Base-by-base conservation (phyloP, 495 filamentous ascomycete genomes). In the Trichoderma asperelloides region DNA sequence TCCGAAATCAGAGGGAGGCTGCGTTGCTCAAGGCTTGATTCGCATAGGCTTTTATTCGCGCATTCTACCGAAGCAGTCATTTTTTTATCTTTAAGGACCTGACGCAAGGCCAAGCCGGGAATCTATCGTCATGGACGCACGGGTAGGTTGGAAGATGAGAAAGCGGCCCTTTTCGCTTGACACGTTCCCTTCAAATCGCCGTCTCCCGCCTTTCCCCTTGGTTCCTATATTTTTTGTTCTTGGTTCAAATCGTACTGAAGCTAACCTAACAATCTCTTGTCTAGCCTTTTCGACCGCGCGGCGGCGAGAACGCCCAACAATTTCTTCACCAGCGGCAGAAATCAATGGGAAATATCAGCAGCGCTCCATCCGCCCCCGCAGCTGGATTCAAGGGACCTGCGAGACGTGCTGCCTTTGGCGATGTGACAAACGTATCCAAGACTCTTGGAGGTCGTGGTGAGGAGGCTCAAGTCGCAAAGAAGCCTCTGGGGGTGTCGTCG, bases 281-380 rank as follows among this genome's bases (percentile, higher is more conserved):
- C 47, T 65, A 65, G 64, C 64, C 37, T 65, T 45, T 45, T 43
- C 40, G 64, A 45, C 64, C 64, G 27, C 41, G 39, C 64, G 64
- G 64, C 39, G 6, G 92, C 79, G 95, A 98, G 77, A 93, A 94
- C 75, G 80, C 81, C 27, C 82, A 82, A 69, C 91, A 88, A 74
- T 75, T 84, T 33, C 76, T 90, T 66, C 91, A 92, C 70, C 88
- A 94, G 71, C 88, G 88, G 30, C 89, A 92, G 79, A 96, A 93
- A 76, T 95, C 92, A 0, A 88, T 86, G 11, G 83, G 90, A 25
- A 89, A 88, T 57, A 77, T 93, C 60, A 85, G 83, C 60, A 78
- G 80, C 28, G 77, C 87, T 66, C 66, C 79, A 16, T 41, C 64
- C 6, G 40, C 11, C 33, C 27, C 62, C 69, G 70, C 82, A 18